Evolutionary conservation across 148 eudicot species (phyloP), one percentile per base, ranked within the genome.

Genomic region (Chenopodium quinoa): DNA sequence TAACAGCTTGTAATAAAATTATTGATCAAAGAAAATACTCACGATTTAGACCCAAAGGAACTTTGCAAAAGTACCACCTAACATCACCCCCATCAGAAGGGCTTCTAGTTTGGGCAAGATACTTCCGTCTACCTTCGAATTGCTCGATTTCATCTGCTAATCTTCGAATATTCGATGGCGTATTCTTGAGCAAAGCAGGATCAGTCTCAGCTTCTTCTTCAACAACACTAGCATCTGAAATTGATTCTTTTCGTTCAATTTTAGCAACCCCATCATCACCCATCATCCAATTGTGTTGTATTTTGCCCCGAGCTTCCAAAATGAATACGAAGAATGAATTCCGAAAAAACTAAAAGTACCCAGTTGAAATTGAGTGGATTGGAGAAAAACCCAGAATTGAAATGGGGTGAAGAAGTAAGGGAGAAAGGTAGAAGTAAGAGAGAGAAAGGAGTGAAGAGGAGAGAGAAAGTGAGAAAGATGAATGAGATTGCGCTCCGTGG

Each of bases 21-120:
- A 71, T 14, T 32, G 8, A 71, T 40, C 44, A 6, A 65, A 80
- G 63, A 44, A 73, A 52, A 56, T 20, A 86, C 92, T 83, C 25
- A 96, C 99, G 95, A 86, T 92, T 84, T 23, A 84, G 78, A 5
- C 88, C 89, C 84, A 96, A 89, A 82, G 97, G 94, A 29, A 91
- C 90, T 87, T 96, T 96, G 86, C 99, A 92, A 75, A 96, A 96
- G 83, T 93, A 96, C 99, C 99, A 96, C 32, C 97, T 81, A 81
- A 96, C 95, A 86, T 96, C 99, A 27, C 95, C 92, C 3, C 98
- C 97, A 86, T 96, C 99, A 11, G 94, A 93, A 2, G 97, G 91
- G 79, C 99, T 96, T n/a, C 79, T 83, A 10, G 99, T 96, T 56
- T 89, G 95, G 0, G 98, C 94, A 77, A 91, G 94, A 84, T 96